Evolutionary conservation across 2,329 filamentous ascomycete genomes (phyloP).

Genomic region (Colletotrichum liaoningense): DNA sequence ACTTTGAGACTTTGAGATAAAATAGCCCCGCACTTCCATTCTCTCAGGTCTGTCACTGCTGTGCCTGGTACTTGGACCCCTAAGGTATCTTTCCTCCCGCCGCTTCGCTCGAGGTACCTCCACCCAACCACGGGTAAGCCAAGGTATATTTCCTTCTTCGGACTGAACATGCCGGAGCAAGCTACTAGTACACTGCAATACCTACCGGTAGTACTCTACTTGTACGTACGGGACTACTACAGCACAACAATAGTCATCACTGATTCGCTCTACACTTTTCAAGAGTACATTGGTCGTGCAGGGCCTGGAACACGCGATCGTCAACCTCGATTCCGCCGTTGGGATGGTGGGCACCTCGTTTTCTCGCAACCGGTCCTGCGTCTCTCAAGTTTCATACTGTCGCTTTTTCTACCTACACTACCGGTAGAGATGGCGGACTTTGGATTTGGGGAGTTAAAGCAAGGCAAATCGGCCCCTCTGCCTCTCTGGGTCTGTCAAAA

Average conservation of each 20-base stretch:
- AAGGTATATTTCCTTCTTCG: constrained; percentile 6
- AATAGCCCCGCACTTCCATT: constrained; percentile 18
- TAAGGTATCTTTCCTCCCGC: constrained; percentile 2
- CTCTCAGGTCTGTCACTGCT: neutral
- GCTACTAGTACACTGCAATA: no score
- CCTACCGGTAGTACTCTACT: neutral
- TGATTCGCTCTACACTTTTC: neutral
- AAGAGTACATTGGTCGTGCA: neutral
- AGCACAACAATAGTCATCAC: neutral
- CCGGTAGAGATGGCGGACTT: neutral
- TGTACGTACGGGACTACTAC: no score
- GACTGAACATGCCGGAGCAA: neutral
- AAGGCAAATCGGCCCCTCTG: constrained; percentile 9
- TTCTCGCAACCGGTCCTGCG: neutral
- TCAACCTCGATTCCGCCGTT: neutral
- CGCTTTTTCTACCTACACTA: neutral
- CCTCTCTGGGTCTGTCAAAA: constrained; percentile 7
- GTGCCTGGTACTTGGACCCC: constrained; percentile 27
- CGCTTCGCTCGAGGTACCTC: neutral
- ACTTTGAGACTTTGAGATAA: neutral
- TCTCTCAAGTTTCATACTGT: constrained; percentile 1
- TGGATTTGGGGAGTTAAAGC: constrained; percentile 10
- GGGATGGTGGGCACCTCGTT: neutral
- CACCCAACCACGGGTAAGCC: neutral
- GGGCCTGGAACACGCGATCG: constrained; percentile 27